Evolutionary conservation across 2,329 filamentous ascomycete species (phyloP).

Genomic region (Zopfia rhizophila): DNA sequence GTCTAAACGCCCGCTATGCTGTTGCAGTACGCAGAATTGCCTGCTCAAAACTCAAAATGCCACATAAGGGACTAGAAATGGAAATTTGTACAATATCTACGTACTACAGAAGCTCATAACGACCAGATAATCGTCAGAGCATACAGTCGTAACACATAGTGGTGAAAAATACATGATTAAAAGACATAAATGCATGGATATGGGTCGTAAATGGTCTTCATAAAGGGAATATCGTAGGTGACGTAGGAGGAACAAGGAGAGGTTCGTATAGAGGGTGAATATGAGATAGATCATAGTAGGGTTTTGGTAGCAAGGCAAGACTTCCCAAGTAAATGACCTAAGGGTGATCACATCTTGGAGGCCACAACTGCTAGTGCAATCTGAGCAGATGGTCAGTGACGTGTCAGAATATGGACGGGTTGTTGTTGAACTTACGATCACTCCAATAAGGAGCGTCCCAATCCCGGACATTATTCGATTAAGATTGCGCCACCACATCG

Average conservation of each 20-base stretch:
- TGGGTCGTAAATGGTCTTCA: constrained; percentile 28
- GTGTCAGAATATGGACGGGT: background rate
- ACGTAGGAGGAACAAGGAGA: constrained; percentile 4
- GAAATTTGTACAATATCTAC: constrained; percentile 36
- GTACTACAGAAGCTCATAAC: constrained; percentile 29
- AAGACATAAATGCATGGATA: constrained; percentile 36
- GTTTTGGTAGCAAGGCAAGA: constrained; percentile 4
- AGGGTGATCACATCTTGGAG: constrained; percentile 42
- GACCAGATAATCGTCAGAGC: constrained; percentile 31
- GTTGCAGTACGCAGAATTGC: constrained; percentile 32
- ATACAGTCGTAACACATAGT: constrained; percentile 31
- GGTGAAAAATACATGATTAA: constrained; percentile 40
- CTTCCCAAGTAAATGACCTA: too few species aligned
- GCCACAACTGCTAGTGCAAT: constrained; percentile 51
- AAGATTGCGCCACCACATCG: constrained; percentile 72
- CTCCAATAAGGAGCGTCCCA: constrained; percentile 65
- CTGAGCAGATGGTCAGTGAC: constrained; percentile 30
- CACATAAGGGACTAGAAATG: constrained; percentile 18
- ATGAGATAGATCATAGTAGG: background rate
- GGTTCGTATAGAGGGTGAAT: background rate
- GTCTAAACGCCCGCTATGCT: constrained; percentile 48
- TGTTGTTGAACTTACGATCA: constrained; percentile 59
- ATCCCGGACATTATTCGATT: constrained; percentile 70
- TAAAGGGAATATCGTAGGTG: constrained; percentile 18
- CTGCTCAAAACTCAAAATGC: constrained; percentile 13